These are phyloP conservation scores for Brassica carinata DNA, from an alignment of 345 rosid species.

Conservation along the genomic window DNA sequence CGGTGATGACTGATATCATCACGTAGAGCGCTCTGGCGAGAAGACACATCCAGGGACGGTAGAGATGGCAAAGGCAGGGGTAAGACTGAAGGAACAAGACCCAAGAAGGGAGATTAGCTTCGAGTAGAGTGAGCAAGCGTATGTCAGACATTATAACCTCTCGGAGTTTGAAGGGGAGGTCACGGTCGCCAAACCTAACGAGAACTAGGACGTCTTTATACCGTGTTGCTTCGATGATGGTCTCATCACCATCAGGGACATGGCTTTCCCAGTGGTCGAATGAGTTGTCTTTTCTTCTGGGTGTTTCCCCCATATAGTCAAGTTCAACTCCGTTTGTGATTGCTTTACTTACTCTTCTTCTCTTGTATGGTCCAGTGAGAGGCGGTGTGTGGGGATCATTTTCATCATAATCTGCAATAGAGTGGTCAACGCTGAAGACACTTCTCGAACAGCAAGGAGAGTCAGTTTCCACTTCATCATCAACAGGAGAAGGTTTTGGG, in stretches of 20 bases:
- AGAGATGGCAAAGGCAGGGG: constrained; percentile 86
- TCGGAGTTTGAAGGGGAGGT: constrained; percentile 80
- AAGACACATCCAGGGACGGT: constrained; percentile 99
- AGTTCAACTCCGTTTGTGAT: constrained; percentile 51
- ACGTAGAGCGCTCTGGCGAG: constrained; percentile 88
- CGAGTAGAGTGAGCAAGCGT: constrained; percentile 82
- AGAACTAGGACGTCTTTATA: constrained; percentile 74
- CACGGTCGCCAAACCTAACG: constrained; percentile 73
- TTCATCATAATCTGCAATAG: constrained; percentile 33
- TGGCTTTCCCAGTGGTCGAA: constrained; percentile 39
- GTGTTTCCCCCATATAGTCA: constrained; percentile 69
- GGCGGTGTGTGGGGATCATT: constrained; percentile 71
- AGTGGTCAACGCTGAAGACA: constrained; percentile 44
- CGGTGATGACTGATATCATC: constrained; percentile 71
- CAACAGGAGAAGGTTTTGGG: constrained; percentile 33
- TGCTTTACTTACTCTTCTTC: constrained; percentile 64
- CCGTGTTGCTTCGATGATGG: constrained; percentile 52
- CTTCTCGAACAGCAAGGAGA: constrained; percentile 45
- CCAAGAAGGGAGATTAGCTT: constrained; percentile 99
- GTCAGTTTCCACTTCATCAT: constrained; percentile 48
- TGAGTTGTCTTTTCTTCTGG: constrained; percentile 45
- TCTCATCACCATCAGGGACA: constrained; percentile 51
- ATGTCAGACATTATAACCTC: constrained; percentile 72
- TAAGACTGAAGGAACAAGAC: constrained; percentile 96
- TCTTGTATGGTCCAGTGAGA: constrained; percentile 71